Evolutionary conservation across 2,329 filamentous ascomycete genomes (phyloP).

Genomic region (Pyrenophora tritici-repentis): DNA sequence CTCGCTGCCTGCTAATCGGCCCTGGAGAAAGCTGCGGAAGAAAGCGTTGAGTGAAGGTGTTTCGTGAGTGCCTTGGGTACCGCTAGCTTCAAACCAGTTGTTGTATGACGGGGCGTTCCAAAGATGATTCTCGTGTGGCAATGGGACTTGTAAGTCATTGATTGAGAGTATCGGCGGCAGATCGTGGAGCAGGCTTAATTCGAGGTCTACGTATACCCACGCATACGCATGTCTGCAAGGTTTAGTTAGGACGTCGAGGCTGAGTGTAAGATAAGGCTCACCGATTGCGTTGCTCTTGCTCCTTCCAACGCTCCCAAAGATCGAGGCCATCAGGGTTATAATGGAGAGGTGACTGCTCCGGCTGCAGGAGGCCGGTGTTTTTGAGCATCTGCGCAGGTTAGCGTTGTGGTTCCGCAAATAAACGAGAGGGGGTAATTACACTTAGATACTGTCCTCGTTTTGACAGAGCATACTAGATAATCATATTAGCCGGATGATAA

Average conservation of each 20-base stretch:
- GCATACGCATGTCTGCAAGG: slow-evolving; percentile 7
- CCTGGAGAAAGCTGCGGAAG: slow-evolving; percentile 13
- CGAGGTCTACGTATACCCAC: slow-evolving; percentile 12
- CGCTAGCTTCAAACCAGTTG: slow-evolving; percentile 1
- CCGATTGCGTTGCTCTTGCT: slow-evolving; percentile 8
- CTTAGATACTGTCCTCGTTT: slow-evolving; percentile 11
- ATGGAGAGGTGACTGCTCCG: neutral
- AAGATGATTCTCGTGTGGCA: neutral
- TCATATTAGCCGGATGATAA: neutral
- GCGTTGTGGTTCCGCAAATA: neutral
- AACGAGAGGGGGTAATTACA: neutral
- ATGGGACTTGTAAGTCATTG: slow-evolving; percentile 8
- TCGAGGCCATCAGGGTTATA: neutral
- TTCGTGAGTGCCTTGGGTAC: neutral
- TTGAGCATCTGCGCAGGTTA: slow-evolving; percentile 4
- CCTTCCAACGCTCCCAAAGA: slow-evolving; percentile 11
- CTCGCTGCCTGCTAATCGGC: neutral
- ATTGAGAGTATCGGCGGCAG: slow-evolving; percentile 8
- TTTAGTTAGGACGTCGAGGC: neutral
- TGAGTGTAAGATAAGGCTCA: neutral
- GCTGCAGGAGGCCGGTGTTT: slow-evolving; percentile 2
- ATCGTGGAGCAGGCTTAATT: slow-evolving; percentile 8
- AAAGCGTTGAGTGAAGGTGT: slow-evolving; percentile 7
- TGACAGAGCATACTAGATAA: slow-evolving; percentile 1
- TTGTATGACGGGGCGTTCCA: slow-evolving; percentile 9